Evolutionary conservation across 176 grass and related monocot genomes (phyloP).

Genomic region (Triticum turgidum): DNA sequence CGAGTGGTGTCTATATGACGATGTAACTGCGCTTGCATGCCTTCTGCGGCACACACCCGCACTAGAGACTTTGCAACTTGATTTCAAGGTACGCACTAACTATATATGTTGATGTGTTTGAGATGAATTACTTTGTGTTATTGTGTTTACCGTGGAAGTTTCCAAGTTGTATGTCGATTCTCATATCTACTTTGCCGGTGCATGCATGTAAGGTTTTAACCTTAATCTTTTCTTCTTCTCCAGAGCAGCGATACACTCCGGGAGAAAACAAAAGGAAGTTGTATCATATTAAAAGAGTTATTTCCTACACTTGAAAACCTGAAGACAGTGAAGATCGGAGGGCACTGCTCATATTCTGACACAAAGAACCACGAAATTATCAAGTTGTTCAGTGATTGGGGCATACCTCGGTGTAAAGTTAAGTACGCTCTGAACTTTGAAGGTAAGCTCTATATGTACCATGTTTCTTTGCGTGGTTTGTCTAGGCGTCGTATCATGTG

Average conservation of each 20-base stretch:
- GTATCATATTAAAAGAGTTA: background rate
- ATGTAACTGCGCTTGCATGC: background rate
- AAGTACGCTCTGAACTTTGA: background rate
- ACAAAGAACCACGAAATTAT: background rate
- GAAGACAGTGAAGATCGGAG: background rate
- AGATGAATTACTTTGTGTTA: background rate
- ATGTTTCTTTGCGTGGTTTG: background rate
- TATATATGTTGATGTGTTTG: background rate
- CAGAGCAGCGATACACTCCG: background rate
- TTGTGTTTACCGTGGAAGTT: background rate
- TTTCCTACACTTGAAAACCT: background rate
- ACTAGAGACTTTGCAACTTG: background rate
- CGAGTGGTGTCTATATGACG: background rate
- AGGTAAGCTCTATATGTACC: background rate
- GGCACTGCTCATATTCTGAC: background rate
- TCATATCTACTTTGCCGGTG: background rate
- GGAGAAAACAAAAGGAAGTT: background rate
- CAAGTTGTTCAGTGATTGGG: background rate
- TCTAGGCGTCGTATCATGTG: too few relatives aligned
- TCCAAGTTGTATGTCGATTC: background rate
- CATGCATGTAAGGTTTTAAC: background rate
- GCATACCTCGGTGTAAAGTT: background rate
- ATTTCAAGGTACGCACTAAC: background rate
- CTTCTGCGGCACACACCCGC: slow-evolving; percentile 3
- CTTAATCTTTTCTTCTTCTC: background rate